phyloP scores from a whole-genome alignment of 2,329 filamentous ascomycete species.

The Dactylellina parvicollis region DNA sequence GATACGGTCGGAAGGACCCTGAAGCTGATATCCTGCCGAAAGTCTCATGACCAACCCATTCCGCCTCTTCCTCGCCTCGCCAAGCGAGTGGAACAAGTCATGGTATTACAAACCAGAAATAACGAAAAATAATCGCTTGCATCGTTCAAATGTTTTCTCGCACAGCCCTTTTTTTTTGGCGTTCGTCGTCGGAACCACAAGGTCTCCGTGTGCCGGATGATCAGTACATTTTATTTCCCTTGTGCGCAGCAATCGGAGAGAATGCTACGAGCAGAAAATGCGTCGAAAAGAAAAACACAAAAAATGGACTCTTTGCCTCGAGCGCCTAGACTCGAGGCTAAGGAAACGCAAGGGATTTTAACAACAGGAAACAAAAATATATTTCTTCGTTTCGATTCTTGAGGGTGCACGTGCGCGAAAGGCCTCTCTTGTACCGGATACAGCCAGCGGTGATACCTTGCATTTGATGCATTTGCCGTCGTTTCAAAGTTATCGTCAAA shows the following conservation, averaged over 20 bases:
- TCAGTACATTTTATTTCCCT: neutral
- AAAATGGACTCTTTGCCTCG: neutral
- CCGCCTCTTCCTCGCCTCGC: slow-evolving; percentile 4
- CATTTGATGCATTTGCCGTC: neutral
- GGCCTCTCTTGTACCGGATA: neutral
- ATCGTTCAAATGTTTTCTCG: neutral
- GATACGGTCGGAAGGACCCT: slow-evolving; percentile 17
- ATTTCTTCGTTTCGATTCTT: no score
- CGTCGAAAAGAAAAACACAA: neutral
- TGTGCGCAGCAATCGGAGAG: neutral
- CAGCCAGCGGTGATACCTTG: neutral
- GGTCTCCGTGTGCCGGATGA: neutral
- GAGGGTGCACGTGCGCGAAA: neutral
- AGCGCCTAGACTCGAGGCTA: no score
- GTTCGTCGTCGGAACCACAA: neutral
- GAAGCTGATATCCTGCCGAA: slow-evolving; percentile 3
- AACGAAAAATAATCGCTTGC: neutral
- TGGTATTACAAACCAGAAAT: neutral
- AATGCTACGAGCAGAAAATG: no score
- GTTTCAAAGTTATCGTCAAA: neutral
- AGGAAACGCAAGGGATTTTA: no score
- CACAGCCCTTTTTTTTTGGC: neutral
- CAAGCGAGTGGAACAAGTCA: neutral
- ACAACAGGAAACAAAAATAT: no score
- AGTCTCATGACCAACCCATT: slow-evolving; percentile 14